Evolutionary conservation across 805 yeast genomes (phyloP), one percentile per base, ranked within the genome.

Genomic region (Kazachstania psychrophila): DNA sequence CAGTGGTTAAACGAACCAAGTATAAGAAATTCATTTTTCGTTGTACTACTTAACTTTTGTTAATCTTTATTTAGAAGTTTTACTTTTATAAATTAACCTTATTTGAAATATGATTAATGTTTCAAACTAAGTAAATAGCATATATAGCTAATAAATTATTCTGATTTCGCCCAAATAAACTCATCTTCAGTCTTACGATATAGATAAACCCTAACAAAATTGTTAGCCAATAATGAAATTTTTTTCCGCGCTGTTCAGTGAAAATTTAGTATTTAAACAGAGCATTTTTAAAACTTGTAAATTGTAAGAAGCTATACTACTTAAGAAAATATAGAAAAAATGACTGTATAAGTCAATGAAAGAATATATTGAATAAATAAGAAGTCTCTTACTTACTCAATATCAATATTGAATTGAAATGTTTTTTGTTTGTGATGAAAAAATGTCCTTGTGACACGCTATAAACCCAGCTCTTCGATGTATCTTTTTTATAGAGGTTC

Each of bases 391-490:
- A 23, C 9, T 3, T 24, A 16, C 17, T 12, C n/a, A 23, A 31
- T 31, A 31, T 23, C n/a, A n/a, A n/a, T n/a, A n/a, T n/a, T n/a
- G n/a, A n/a, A n/a, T n/a, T n/a, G n/a, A n/a, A n/a, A n/a, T n/a
- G n/a, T n/a, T n/a, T 27, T 27, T 31, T 57, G 60, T 58, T 55
- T 57, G 46, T 58, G 63, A 58, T 58, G 63, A 58, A 61, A 56
- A 48, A 45, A 54, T 41, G 62, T 54, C 62, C 61, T 53, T 45
- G 60, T 38, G 61, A 55, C 61, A 51, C 45, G 62, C 62, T 58
- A 59, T 58, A 59, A 59, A 59, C 64, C 64, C 64, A 59, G 64
- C 64, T 59, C 64, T 59, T 59, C 64, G 64, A 59, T 55, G 46
- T 49, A 33, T 47, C 42, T 46, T 41, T 17, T 36, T 33, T 31